Conservation (phyloP, 805 yeast genomes). For the Wickerhamiella allomyrinae region DNA sequence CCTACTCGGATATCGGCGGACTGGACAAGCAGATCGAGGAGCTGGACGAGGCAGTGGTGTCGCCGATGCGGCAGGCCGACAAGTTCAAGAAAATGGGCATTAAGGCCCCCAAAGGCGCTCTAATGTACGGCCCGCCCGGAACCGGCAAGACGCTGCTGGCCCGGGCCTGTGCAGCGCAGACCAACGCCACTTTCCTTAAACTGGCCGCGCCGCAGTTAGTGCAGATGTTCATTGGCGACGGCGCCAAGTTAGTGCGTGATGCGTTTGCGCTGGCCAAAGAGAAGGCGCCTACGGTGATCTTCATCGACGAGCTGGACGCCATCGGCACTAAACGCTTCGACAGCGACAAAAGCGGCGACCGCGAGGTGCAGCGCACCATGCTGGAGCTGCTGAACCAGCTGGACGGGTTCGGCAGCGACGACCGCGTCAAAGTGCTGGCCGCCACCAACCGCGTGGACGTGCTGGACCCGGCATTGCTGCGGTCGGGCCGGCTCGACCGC, state of each 20-base stretch:
- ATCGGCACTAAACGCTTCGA: constrained; percentile 97
- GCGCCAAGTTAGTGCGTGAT: constrained; percentile 93
- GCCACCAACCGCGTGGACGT: constrained; percentile 98
- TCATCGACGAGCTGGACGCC: constrained; percentile 96
- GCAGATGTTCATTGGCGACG: constrained; percentile 98
- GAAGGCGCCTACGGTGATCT: constrained; percentile 94
- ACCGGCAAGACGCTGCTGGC: constrained; percentile 96
- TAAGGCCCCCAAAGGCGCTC: constrained; percentile 95
- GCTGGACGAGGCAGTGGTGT: constrained; percentile 91
- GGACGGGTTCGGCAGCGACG: constrained; percentile 97
- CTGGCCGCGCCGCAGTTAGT: constrained; percentile 97
- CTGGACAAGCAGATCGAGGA: constrained; percentile 97
- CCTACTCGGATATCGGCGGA: constrained; percentile 96
- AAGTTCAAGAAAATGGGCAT: constrained; percentile 89
- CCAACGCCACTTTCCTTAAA: constrained; percentile 91
- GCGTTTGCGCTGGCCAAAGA: constrained; percentile 96
- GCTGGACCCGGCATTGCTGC: constrained; percentile 91
- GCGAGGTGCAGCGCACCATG: constrained; percentile 99
- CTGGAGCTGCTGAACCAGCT: constrained; percentile 90
- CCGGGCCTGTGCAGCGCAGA: constrained; percentile 97
- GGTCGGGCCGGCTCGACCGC: constrained; percentile 96
- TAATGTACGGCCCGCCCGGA: constrained; percentile 99
- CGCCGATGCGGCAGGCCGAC: constrained; percentile 97
- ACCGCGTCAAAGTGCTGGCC: constrained; percentile 90
- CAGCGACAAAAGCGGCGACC: constrained; percentile 92